A percentile compares a stretch with the other conserved stretches of the same genome.
These are phyloP conservation scores for Lanmaoa pseudosensibilis DNA, from an alignment of 768 basidiomycete species.

Conservation along the genomic window DNA sequence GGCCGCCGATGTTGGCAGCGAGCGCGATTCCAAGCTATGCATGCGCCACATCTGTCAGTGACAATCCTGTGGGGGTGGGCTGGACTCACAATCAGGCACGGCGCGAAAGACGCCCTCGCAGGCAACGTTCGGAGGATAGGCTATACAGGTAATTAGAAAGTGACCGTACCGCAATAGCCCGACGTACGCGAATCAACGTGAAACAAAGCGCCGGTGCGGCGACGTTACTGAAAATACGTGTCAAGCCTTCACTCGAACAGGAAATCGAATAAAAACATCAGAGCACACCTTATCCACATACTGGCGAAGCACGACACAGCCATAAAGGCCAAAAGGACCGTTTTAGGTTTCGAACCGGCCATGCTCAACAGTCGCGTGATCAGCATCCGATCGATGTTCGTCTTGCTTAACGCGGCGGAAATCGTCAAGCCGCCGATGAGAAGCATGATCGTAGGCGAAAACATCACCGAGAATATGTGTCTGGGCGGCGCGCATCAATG, in stretches of 20 bases:
- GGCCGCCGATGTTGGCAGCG: conserved; percentile 98
- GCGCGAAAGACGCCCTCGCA: conserved; percentile 80
- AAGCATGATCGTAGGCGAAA: conserved; percentile 97
- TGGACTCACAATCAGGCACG: conserved; percentile 81
- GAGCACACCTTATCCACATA: conserved; percentile 95
- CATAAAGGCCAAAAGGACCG: conserved; percentile 93
- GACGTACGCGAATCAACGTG: conserved; percentile 83
- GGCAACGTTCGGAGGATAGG: conserved; percentile 93
- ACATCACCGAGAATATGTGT: conserved; percentile 93
- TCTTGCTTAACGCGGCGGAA: conserved; percentile 93
- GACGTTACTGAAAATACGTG: conserved; percentile 66
- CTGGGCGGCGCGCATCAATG: conserved; percentile 38
- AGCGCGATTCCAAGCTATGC: conserved; percentile 89
- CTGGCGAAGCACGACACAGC: conserved; percentile 94
- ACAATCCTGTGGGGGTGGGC: not conserved
- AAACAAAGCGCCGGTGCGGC: conserved; percentile 98
- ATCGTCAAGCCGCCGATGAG: conserved; percentile 98
- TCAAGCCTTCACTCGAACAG: conserved; percentile 3
- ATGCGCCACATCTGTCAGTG: not conserved
- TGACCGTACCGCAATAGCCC: not conserved
- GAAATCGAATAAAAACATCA: not conserved
- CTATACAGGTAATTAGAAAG: conserved; percentile 40
- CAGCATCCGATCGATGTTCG: conserved; percentile 87
- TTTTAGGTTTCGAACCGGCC: conserved; percentile 84
- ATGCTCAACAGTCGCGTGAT: conserved; percentile 89